phyloP scores from a whole-genome alignment of 2,329 filamentous ascomycete genomes.

The Diaporthe ampelina region DNA sequence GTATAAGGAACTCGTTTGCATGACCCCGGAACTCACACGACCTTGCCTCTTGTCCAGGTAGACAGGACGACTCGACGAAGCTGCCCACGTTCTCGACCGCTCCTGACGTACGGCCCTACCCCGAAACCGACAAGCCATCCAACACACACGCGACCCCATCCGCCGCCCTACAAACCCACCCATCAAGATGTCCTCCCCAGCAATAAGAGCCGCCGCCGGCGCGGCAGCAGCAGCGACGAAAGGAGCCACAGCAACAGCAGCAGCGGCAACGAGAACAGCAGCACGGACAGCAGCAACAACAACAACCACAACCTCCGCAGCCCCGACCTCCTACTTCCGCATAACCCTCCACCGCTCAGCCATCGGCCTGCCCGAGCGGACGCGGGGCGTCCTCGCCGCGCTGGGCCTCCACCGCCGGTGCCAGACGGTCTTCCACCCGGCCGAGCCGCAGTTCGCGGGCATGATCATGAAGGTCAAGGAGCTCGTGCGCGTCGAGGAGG shows the following conservation, averaged over 20 bases:
- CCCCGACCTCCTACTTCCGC: conserved; percentile 83
- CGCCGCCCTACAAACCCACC: background rate
- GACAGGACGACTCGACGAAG: background rate
- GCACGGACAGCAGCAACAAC: conserved; percentile 14
- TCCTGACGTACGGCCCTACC: background rate
- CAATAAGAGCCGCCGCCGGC: conserved; percentile 5
- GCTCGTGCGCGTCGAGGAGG: conserved; percentile 85
- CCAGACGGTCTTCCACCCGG: conserved; percentile 91
- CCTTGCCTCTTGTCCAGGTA: background rate
- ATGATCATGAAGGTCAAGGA: conserved; percentile 97
- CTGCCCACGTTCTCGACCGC: too few relatives aligned
- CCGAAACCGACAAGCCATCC: background rate
- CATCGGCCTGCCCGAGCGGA: conserved; percentile 88
- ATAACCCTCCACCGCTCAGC: conserved; percentile 91
- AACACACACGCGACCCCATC: background rate
- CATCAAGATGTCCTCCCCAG: conserved; percentile 33
- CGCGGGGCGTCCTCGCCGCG: conserved; percentile 83
- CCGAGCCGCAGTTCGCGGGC: conserved; percentile 84
- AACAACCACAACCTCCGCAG: conserved; percentile 9
- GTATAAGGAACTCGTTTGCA: background rate
- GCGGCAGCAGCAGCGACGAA: conserved; percentile 8
- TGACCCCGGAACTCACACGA: conserved; percentile 1
- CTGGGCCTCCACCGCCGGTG: conserved; percentile 88
- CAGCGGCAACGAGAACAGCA: conserved; percentile 5
- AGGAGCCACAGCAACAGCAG: background rate